phyloP scores from a whole-genome alignment of 768 basidiomycete genomes.

The Scleroderma bovista region DNA sequence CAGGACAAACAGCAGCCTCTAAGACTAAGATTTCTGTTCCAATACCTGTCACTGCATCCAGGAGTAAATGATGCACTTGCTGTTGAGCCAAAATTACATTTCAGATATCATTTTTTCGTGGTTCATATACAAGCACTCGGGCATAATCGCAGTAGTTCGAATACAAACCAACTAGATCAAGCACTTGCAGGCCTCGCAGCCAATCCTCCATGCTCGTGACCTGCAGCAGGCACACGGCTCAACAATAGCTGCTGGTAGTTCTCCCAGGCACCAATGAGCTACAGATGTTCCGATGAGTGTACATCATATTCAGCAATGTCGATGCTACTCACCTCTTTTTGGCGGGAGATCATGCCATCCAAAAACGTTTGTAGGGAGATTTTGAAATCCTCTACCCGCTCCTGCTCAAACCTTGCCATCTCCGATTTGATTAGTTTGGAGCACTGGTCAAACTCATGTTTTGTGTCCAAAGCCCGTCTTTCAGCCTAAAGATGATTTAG shows the following conservation, averaged over 20 bases:
- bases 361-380: constrained; percentile 74
- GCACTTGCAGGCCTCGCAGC: not conserved
- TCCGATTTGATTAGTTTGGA: constrained; percentile 87
- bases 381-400: constrained; percentile 92
- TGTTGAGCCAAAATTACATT: too few relatives aligned
- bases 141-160: too few relatives aligned
- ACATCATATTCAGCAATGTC: not conserved
- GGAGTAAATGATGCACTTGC: too few relatives aligned
- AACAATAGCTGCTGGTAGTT: constrained; percentile 70
- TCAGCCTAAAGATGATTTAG: constrained; percentile 56
- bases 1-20: too few relatives aligned
- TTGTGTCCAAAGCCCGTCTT: constrained; percentile 73
- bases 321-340: constrained; percentile 63
- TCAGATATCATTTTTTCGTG: too few relatives aligned
- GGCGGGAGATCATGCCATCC: constrained; percentile 79
- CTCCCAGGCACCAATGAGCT: constrained; percentile 81
- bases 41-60: too few relatives aligned
- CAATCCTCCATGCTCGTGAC: not conserved
- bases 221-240: constrained; percentile 32
- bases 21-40: too few relatives aligned
- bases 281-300: constrained; percentile 2
- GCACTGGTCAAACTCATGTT: constrained; percentile 84
- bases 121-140: too few relatives aligned
- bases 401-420: constrained; percentile 86
- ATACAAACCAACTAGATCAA: not conserved